phyloP scores from a whole-genome alignment of 2,329 filamentous ascomycete species.

The Diaporthe velutina region DNA sequence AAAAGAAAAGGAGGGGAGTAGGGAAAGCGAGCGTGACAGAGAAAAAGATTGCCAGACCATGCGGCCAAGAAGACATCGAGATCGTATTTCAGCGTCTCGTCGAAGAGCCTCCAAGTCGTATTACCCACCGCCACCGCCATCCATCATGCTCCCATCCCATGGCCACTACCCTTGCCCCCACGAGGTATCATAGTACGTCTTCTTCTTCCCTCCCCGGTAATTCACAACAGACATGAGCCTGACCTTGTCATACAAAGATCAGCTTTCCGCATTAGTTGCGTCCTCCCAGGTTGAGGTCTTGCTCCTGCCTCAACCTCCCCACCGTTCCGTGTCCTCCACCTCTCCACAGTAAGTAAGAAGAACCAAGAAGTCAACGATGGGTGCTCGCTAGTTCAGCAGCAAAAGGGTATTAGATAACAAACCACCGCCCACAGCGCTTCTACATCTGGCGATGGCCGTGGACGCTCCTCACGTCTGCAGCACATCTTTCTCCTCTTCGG shows the following conservation, averaged over 20 bases:
- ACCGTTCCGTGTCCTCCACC: not conserved
- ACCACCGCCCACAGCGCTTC: constrained; percentile 12
- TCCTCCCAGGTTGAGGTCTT: not conserved
- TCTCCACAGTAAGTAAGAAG: not conserved
- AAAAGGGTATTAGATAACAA: constrained; percentile 19
- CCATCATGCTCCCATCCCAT: not conserved
- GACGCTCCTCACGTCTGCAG: constrained; percentile 51
- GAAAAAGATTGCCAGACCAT: not conserved
- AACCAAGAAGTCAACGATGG: not conserved
- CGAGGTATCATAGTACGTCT: not conserved
- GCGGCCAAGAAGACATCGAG: constrained; percentile 24
- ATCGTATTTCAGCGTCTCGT: constrained; percentile 19
- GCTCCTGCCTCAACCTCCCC: not conserved
- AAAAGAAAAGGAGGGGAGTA: not conserved
- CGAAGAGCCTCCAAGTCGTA: constrained; percentile 7
- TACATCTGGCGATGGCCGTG: not conserved
- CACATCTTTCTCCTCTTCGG: constrained; percentile 57
- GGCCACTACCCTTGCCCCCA: not conserved
- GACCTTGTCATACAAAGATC: not conserved
- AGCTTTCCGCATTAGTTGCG: not conserved
- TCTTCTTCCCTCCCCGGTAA: not conserved
- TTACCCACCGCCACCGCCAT: not conserved
- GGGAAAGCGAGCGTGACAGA: not conserved
- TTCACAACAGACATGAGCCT: not conserved
- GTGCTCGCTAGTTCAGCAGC: not conserved